Evolutionary conservation across 257 asterid species (phyloP), one percentile per base, ranked within the genome.

Genomic region (Penstemon newberryi): DNA sequence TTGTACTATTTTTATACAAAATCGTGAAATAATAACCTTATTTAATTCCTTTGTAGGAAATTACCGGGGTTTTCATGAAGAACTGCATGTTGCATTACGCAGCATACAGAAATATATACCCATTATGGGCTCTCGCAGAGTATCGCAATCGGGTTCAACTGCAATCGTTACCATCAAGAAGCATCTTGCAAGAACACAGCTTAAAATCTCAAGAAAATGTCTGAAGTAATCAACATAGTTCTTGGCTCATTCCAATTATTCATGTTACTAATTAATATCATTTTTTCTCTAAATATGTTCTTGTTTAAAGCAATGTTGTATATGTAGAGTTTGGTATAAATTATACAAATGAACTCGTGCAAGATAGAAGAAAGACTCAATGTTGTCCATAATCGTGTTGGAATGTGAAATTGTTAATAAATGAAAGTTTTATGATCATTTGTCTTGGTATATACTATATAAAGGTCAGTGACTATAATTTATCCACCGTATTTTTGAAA

Each of bases 21-120:
- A 44, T 56, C 42, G 9, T 8, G 10, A 18, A 69, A 4, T 4
- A 44, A 62, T 8, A 11, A 2, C 13, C 9, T 4, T 60, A 37
- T 67, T 67, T 10, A 25, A 52, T 44, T 13, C 10, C n/a, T 40
- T 13, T 39, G 56, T 83, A 88, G 91, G 97, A 85, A 79, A 83
- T 91, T 5, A 85, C 91, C 7, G 97, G 97, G 6, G 93, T 82
- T 40, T 91, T 89, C 76, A 81, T 71, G 84, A 88, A 86, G 87
- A 91, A 83, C 51, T 89, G 97, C 84, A 89, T 91, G 96, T 49
- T 85, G 47, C 97, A 91, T 57, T 91, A 91, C 67, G 90, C 97
- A 13, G 85, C 87, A 11, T 86, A 86, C 77, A 83, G 95, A 47
- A 88, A 86, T 33, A 86, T 85, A 56, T 86, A 80, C 60, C 91